phyloP scores from a whole-genome alignment of 2,329 filamentous ascomycete species.

The Fusarium sp. region DNA sequence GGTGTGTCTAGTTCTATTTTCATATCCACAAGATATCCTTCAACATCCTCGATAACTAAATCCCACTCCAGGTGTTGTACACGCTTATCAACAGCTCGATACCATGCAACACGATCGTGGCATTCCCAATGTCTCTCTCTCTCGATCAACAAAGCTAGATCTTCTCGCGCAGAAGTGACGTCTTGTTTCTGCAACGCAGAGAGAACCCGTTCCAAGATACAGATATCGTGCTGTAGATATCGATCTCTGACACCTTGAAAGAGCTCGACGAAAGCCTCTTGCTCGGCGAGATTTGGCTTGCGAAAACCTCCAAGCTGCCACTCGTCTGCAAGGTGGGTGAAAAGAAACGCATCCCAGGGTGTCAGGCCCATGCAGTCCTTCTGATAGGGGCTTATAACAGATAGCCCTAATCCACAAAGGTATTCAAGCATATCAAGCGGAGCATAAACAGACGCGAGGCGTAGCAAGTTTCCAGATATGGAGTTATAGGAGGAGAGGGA shows the following conservation, averaged over 20 bases:
- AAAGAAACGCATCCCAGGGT: not conserved
- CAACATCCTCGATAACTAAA: conserved; percentile 10
- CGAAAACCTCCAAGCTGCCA: fast-evolving
- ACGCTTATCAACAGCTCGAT: conserved; percentile 24
- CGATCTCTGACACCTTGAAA: conserved; percentile 22
- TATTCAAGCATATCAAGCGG: not conserved
- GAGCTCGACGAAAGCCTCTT: conserved; percentile 10
- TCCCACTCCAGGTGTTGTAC: conserved; percentile 7
- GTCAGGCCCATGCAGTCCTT: not conserved
- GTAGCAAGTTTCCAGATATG: not conserved
- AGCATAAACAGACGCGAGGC: fast-evolving
- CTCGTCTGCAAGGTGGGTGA: fast-evolving
- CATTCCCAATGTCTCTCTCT: conserved; percentile 14
- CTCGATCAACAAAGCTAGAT: not conserved
- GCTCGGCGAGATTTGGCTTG: not conserved
- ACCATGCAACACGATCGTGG: conserved; percentile 4
- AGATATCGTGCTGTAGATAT: conserved; percentile 18
- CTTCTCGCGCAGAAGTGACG: not conserved
- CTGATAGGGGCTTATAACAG: not conserved
- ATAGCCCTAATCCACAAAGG: not conserved
- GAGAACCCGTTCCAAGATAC: not conserved
- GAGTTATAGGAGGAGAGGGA: not conserved
- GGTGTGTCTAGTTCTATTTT: conserved; percentile 5
- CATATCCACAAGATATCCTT: conserved; percentile 17
- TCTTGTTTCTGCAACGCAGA: not conserved